Evolutionary conservation across 371 early-diverging fungal species (phyloP).

Genomic region (Mucor velutinosus): DNA sequence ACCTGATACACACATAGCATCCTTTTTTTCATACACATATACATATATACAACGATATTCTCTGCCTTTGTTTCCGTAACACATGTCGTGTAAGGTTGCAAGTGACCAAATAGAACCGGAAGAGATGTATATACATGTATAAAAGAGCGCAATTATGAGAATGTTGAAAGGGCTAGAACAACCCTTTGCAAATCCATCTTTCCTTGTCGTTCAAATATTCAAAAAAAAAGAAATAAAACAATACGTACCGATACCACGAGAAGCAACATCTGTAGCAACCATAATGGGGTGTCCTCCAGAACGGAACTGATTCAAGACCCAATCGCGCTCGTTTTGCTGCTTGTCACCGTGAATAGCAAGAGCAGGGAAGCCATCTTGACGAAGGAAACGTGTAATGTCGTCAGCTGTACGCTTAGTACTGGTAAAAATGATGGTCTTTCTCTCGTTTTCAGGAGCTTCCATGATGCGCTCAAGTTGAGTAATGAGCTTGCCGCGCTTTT

Average conservation of each 20-base stretch:
- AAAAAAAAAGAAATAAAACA: neutral
- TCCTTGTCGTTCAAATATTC: conserved; percentile 2
- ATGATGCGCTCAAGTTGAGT: conserved; percentile 77
- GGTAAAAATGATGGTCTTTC: conserved; percentile 96
- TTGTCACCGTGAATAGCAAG: conserved; percentile 99
- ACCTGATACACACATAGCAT: conserved; percentile 1
- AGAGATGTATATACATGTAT: neutral
- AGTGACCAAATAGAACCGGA: neutral
- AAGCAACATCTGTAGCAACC: conserved; percentile 99
- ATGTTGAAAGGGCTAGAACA: neutral
- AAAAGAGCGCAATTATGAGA: conserved; percentile 11
- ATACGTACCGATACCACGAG: conserved; percentile 96
- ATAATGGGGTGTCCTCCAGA: conserved; percentile 88
- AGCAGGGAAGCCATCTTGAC: conserved; percentile 95
- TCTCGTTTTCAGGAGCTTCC: conserved; percentile 68
- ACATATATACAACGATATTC: neutral
- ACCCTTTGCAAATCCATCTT: conserved; percentile 2
- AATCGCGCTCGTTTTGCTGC: conserved; percentile 97
- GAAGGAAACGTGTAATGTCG: conserved; percentile 89
- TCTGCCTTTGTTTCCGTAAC: conserved; percentile 1
- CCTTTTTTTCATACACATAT: neutral
- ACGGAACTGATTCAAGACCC: conserved; percentile 94
- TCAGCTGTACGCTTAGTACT: conserved; percentile 98
- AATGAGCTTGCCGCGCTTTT: conserved; percentile 84
- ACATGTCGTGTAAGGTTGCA: conserved; percentile 1